Evolutionary conservation across 2,329 filamentous ascomycete genomes (phyloP).

Genomic region (Colletotrichum sp.): DNA sequence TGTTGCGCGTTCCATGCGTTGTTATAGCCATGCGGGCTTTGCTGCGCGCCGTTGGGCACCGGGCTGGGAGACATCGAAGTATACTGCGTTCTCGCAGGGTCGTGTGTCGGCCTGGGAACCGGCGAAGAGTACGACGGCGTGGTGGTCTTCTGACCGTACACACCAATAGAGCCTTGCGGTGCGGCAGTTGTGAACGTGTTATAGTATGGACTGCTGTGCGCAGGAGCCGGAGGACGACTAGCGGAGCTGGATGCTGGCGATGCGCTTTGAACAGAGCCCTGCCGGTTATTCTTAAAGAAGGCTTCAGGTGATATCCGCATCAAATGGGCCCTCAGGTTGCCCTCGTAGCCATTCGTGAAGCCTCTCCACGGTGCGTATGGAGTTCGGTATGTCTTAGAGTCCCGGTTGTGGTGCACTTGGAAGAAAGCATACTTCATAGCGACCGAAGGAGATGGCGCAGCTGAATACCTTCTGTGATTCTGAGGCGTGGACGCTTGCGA

Average conservation of each 20-base stretch:
- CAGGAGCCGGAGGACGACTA: neutral
- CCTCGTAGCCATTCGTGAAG: slow-evolving; percentile 67
- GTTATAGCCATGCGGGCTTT: slow-evolving; percentile 10
- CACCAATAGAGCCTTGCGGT: slow-evolving; percentile 13
- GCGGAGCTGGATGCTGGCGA: slow-evolving; percentile 6
- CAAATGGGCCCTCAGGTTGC: slow-evolving; percentile 51
- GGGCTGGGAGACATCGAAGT: slow-evolving; percentile 20
- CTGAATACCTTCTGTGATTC: slow-evolving; percentile 19
- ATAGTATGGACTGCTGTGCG: neutral
- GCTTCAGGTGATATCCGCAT: slow-evolving; percentile 41
- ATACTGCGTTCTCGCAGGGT: neutral
- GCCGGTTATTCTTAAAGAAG: slow-evolving; percentile 29
- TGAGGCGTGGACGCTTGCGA: slow-evolving; percentile 5
- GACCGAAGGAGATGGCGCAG: slow-evolving; percentile 32
- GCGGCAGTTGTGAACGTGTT: slow-evolving; percentile 5
- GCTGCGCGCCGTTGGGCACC: neutral
- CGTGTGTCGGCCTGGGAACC: neutral
- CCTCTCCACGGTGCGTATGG: slow-evolving; percentile 63
- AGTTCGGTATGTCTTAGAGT: slow-evolving; percentile 61
- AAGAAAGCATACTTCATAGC: slow-evolving; percentile 63
- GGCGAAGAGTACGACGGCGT: slow-evolving; percentile 16
- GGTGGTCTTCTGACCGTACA: slow-evolving; percentile 20
- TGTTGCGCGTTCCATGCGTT: slow-evolving; percentile 18
- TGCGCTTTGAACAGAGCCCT: slow-evolving; percentile 21
- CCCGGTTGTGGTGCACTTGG: slow-evolving; percentile 64